Percentiles rank a stretch among this genome's conserved stretches.
phyloP scores from a whole-genome alignment of 495 filamentous ascomycete genomes.

The Penicillium canariense region DNA sequence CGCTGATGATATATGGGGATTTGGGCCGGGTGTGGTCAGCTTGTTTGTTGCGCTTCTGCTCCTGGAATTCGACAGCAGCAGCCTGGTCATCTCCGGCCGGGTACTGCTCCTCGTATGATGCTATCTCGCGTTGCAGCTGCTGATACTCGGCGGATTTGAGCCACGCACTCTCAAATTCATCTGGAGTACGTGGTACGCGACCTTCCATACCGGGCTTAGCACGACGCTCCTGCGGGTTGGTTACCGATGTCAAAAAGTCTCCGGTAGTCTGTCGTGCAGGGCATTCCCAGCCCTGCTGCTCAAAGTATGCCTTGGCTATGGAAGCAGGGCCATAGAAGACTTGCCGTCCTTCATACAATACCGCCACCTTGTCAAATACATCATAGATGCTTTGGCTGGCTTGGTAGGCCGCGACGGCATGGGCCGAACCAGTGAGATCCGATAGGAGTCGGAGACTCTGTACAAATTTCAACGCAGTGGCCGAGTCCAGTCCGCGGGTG shows the following conservation, averaged over 20 bases:
- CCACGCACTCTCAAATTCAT: conserved; percentile 64
- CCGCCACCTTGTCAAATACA: conserved; percentile 55
- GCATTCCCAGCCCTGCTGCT: conserved; percentile 53
- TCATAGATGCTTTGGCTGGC: conserved; percentile 77
- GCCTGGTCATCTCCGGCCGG: conserved; percentile 14
- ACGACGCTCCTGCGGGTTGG: conserved; percentile 58
- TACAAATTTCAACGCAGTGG: conserved; percentile 68
- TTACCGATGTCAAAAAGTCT: conserved; percentile 71
- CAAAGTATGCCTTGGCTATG: conserved; percentile 58
- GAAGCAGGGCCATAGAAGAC: conserved; percentile 59
- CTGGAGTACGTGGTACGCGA: conserved; percentile 62
- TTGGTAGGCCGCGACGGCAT: conserved; percentile 77
- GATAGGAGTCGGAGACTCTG: conserved; percentile 69
- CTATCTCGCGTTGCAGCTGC: conserved; percentile 46
- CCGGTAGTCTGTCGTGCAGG: conserved; percentile 58
- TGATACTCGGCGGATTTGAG: conserved; percentile 47
- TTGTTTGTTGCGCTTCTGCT: conserved; percentile 28
- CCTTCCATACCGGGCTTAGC: conserved; percentile 57
- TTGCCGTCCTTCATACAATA: conserved; percentile 60
- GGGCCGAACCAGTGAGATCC: conserved; percentile 66
- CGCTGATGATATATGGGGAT: conserved; percentile 39
- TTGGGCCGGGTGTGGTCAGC: conserved; percentile 32
- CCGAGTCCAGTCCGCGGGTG: conserved; percentile 78
- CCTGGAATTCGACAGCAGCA: conserved; percentile 20
- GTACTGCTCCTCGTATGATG: conserved; percentile 39